These are phyloP conservation scores for Lactifluus pinguis DNA, from an alignment of 768 basidiomycete genomes.

Conservation along the genomic window DNA sequence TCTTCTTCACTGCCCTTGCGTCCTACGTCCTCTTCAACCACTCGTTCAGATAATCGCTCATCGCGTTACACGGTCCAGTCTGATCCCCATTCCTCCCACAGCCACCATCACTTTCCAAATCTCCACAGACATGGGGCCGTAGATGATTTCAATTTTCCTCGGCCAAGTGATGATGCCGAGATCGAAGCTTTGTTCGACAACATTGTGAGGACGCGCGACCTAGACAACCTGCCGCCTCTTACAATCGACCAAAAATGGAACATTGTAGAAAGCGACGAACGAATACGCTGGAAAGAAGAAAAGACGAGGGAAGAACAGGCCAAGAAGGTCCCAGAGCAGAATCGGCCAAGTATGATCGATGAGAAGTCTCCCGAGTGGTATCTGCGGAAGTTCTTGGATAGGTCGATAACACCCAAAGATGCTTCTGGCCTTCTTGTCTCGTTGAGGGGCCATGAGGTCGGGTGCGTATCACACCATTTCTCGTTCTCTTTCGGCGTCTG, in stretches of 20 bases:
- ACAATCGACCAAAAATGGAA: conserved; percentile 85
- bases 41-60: conserved; percentile 47
- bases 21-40: conserved; percentile 29
- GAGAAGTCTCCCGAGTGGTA: conserved; percentile 88
- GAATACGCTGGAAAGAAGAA: conserved; percentile 69
- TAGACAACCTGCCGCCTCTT: conserved; percentile 52
- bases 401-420: conserved; percentile 74
- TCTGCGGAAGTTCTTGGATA: conserved; percentile 82
- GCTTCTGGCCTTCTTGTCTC: conserved; percentile 69
- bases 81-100: conserved; percentile 47
- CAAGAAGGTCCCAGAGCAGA: conserved; percentile 50
- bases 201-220: conserved; percentile 60
- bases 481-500: neutral
- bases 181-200: conserved; percentile 76
- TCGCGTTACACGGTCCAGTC: conserved; percentile 56
- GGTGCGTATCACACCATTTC: conserved; percentile 36
- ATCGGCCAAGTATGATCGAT: conserved; percentile 42
- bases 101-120: conserved; percentile 33
- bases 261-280: conserved; percentile 77
- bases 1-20: conserved; percentile 23
- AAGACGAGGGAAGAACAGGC: conserved; percentile 54
- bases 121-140: conserved; percentile 32
- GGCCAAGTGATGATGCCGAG: conserved; percentile 67
- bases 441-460: conserved; percentile 70
- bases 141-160: conserved; percentile 63